Conservation (phyloP, 2,329 filamentous ascomycete genomes). For the Cercospora beticola region DNA sequence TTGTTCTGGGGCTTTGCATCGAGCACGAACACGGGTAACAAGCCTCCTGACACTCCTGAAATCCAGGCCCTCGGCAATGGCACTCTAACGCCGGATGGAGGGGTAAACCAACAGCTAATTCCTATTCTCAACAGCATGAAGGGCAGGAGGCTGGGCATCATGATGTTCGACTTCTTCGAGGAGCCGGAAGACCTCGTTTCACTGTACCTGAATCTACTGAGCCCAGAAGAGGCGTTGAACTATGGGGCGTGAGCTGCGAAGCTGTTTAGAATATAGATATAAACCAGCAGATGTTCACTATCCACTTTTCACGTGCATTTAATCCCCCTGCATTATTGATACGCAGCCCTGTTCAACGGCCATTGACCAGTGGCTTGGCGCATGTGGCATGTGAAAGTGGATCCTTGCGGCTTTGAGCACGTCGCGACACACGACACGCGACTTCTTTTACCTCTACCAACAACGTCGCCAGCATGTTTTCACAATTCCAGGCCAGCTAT, state of each 20-base stretch:
- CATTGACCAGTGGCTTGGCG: not conserved
- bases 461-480: slow-evolving; percentile 40
- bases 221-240: slow-evolving; percentile 19
- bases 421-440: slow-evolving; percentile 9
- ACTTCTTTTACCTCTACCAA: not conserved
- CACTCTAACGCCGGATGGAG: slow-evolving; percentile 41
- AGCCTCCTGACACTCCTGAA: slow-evolving; percentile 44
- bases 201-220: slow-evolving; percentile 39
- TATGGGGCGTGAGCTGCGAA: slow-evolving; percentile 7
- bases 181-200: slow-evolving; percentile 45
- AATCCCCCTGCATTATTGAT: not conserved
- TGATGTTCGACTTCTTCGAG: slow-evolving; percentile 56
- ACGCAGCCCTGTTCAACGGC: not conserved
- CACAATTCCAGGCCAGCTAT: slow-evolving; percentile 45
- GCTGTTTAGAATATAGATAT: slow-evolving; percentile 1
- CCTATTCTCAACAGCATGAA: slow-evolving; percentile 40
- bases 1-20: slow-evolving; percentile 53
- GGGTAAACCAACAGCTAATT: slow-evolving; percentile 49
- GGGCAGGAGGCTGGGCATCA: slow-evolving; percentile 51
- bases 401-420: not conserved
- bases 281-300: not conserved
- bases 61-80: slow-evolving; percentile 50
- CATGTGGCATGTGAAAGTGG: slow-evolving; percentile 11
- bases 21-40: slow-evolving; percentile 44
- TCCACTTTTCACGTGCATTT: not conserved